Base-by-base conservation (phyloP, 1,284 basidiomycete genomes). In the Fistulina hepatica region DNA sequence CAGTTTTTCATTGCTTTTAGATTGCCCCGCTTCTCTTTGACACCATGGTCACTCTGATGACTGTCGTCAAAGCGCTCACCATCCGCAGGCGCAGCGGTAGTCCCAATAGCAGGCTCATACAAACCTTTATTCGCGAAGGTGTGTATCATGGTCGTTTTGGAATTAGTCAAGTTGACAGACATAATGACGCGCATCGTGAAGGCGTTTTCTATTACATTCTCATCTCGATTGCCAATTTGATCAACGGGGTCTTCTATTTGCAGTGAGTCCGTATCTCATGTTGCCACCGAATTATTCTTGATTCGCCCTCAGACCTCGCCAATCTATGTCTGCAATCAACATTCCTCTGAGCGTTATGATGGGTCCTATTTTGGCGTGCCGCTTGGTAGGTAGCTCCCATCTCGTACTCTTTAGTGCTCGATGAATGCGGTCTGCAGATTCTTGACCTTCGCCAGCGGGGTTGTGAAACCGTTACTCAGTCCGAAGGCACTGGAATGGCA, bases 281-380 rank as follows among this genome's bases (percentile, higher is more conserved):
- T 28, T 37, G 12, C 28, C 7, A 19, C 32, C 9, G 27, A 26
- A 22, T 39, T 41, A 41, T 30, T 40, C n/a, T n/a, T n/a, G n/a
- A n/a, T n/a, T n/a, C n/a, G n/a, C n/a, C n/a, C n/a, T n/a, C 42
- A 84, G 81, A 60, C 81, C 80, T 36, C 78, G 76, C 39, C 77
- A 81, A 56, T 76, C 72, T 19, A 83, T 85, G 47, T 83, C 81
- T 12, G 82, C 81, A n/a, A 76, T 85, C 48, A 81, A 81, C 49
- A 84, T 85, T 45, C 81, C 81, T n/a, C 63, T 85, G 44, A 83
- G 81, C 48, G 76, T 85, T n/a, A 82, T 84, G 80, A 67, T 85
- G 49, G 75, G 73, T n/a, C 81, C 82, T 16, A 58, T 85, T 19
- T 68, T 85, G 19, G 81, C 81, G 3, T 83, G 81, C 53, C 73